Conservation (phyloP, 441 rosid species). For the Macaranga tanarius region DNA sequence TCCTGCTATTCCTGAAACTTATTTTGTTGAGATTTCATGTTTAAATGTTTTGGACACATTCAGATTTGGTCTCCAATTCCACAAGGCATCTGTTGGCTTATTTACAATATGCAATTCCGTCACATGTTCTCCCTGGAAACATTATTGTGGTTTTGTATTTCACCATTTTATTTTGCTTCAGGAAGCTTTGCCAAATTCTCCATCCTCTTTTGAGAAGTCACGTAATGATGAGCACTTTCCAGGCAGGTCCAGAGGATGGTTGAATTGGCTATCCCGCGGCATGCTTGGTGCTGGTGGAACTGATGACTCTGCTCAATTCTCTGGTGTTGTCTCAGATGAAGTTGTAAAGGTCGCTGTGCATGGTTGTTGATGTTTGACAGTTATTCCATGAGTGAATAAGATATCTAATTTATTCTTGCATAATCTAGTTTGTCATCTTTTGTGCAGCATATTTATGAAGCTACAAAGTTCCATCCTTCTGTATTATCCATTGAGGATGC, state of each 20-base stretch:
- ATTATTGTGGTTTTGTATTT: conserved; percentile 18
- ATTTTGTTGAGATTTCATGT: background rate
- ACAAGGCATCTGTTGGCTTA: conserved; percentile 1
- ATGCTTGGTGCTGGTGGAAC: conserved; percentile 99
- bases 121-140: background rate
- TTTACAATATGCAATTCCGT: background rate
- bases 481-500: conserved; percentile 39
- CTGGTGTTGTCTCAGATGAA: conserved; percentile 96
- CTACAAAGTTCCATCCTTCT: conserved; percentile 74
- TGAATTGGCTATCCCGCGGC: conserved; percentile 96
- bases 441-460: conserved; percentile 88
- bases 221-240: conserved; percentile 53
- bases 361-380: conserved; percentile 22
- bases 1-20: background rate
- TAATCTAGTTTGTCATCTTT: conserved; percentile 13
- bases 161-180: conserved; percentile 31
- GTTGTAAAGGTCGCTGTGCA: conserved; percentile 70
- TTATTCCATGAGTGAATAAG: conserved; percentile 1
- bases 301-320: conserved; percentile 88
- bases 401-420: background rate
- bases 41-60: background rate
- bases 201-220: conserved; percentile 48
- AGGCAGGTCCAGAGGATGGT: conserved; percentile 89
- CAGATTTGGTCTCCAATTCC: conserved; percentile 7
- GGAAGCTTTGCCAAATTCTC: conserved; percentile 53